phyloP scores from a whole-genome alignment of 257 asterid genomes.

The Plantago elongata region DNA sequence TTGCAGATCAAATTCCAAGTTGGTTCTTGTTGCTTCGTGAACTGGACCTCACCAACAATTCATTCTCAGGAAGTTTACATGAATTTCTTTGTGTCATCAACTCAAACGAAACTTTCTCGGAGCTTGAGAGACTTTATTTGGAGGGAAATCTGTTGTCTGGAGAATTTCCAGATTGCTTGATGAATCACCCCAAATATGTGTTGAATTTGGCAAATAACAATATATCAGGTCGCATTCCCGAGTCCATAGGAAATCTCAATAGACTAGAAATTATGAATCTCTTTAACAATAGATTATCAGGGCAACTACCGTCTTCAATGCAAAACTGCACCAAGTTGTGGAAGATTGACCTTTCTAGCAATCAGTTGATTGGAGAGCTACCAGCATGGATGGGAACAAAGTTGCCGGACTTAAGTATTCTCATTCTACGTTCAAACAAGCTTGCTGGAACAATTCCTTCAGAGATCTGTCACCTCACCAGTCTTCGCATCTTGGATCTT shows the following conservation, averaged over 20 bases:
- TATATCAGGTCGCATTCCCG: slow-evolving; percentile 1
- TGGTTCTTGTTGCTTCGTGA: background rate
- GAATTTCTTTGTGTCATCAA: background rate
- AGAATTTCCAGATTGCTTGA: background rate
- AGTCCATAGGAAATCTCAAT: slow-evolving; percentile 9
- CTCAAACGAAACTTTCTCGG: background rate
- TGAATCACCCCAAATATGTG: background rate
- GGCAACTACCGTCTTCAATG: slow-evolving; percentile 10
- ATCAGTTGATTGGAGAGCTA: background rate
- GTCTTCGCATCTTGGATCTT: background rate
- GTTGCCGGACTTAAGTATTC: background rate
- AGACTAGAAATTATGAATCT: background rate
- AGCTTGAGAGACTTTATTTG: background rate
- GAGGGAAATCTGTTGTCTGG: background rate
- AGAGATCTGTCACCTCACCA: background rate
- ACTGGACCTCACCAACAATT: background rate
- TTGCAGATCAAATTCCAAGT: background rate
- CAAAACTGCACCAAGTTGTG: background rate
- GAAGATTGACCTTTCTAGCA: slow-evolving; percentile 8
- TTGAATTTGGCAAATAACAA: background rate
- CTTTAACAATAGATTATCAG: background rate
- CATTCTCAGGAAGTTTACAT: background rate
- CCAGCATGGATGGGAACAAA: slow-evolving; percentile 2
- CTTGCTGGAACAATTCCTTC: background rate
- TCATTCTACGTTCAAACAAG: slow-evolving; percentile 5